Evolutionary conservation across 768 basidiomycete species (phyloP).

Genomic region (Tubosaeta sp.): DNA sequence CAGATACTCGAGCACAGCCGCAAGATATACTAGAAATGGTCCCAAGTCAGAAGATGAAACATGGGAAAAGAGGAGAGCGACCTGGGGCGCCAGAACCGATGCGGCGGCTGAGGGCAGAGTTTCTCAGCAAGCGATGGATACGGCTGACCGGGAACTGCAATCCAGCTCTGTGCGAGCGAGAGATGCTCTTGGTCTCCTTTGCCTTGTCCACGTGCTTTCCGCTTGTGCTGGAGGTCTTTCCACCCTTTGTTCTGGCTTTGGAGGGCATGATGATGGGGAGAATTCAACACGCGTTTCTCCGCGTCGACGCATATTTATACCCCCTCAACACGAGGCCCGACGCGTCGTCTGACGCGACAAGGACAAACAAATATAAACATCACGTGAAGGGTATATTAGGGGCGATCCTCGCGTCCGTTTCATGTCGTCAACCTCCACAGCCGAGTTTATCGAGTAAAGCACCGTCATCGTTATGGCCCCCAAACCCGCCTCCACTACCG

Average conservation of each 20-base stretch:
- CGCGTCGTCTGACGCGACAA: conserved; percentile 39
- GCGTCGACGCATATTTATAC: conserved; percentile 22
- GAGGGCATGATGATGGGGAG: conserved; percentile 21
- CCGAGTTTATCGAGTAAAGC: background rate
- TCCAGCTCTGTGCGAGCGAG: conserved; percentile 72
- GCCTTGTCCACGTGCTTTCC: conserved; percentile 53
- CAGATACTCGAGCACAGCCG: conserved; percentile 89
- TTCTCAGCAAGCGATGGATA: conserved; percentile 86
- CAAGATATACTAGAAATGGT: conserved; percentile 69
- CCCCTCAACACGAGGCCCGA: conserved; percentile 16
- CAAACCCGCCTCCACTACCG: conserved; percentile 63
- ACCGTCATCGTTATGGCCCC: conserved; percentile 39
- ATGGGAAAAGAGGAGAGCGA: conserved; percentile 25
- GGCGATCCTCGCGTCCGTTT: conserved; percentile 9
- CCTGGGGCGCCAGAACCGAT: conserved; percentile 87
- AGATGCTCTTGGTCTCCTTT: conserved; percentile 50
- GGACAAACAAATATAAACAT: conserved; percentile 29
- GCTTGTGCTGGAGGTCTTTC: conserved; percentile 19
- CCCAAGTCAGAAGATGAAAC: background rate
- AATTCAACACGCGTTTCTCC: background rate
- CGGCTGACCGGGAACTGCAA: conserved; percentile 88
- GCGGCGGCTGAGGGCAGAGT: conserved; percentile 82
- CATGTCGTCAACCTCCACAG: conserved; percentile 17
- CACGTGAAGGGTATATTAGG: conserved; percentile 36
- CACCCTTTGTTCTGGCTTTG: conserved; percentile 27